Evolutionary conservation across 1,284 basidiomycete genomes (phyloP).

Genomic region (Dichomitus squalens): DNA sequence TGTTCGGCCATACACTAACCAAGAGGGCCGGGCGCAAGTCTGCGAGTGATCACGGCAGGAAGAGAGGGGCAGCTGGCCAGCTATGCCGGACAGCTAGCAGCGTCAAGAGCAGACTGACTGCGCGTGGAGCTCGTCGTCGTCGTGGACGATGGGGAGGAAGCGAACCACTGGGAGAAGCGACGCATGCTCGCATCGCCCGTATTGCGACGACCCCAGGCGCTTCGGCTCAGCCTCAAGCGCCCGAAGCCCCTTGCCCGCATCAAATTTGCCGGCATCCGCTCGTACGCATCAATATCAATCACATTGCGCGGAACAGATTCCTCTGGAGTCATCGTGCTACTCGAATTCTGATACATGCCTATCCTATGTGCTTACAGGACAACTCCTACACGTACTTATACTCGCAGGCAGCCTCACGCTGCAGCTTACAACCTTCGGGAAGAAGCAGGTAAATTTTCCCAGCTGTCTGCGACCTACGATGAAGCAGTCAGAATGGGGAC

Average conservation of each 20-base stretch:
- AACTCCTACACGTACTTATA: no score
- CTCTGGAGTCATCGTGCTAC: no score
- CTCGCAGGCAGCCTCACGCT: no score
- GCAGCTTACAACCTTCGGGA: no score
- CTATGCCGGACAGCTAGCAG: conserved; percentile 18
- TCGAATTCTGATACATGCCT: no score
- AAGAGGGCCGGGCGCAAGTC: background rate
- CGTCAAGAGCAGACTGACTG: conserved; percentile 15
- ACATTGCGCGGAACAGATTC: no score
- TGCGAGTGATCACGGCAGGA: background rate
- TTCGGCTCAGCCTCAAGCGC: conserved; percentile 8
- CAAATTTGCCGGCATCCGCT: background rate
- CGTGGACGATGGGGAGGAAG: conserved; percentile 21
- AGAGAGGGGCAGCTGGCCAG: conserved; percentile 6
- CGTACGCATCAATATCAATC: no score
- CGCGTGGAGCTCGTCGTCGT: conserved; percentile 20
- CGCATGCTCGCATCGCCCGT: conserved; percentile 12
- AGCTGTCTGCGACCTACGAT: background rate
- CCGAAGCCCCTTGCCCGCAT: conserved; percentile 2
- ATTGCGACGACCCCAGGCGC: background rate
- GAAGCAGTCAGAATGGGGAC: conserved; percentile 5
- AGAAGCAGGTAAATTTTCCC: no score
- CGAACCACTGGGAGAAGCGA: conserved; percentile 18
- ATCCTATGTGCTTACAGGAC: background rate
- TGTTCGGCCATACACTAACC: conserved; percentile 19